These are phyloP conservation scores for Podila minutissima DNA, from an alignment of 192 early-diverging fungal genomes.

Conservation along the genomic window DNA sequence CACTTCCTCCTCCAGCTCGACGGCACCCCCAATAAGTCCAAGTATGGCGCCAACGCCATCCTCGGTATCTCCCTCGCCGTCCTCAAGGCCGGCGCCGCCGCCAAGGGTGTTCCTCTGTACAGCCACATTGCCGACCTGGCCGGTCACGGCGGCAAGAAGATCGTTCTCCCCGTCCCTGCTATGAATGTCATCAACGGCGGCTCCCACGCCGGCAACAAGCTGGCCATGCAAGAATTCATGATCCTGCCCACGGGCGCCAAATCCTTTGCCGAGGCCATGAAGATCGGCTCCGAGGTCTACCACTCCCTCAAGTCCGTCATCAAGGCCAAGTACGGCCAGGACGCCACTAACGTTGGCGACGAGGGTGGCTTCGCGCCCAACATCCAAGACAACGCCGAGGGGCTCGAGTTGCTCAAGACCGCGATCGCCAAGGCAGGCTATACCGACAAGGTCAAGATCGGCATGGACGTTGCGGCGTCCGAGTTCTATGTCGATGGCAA, in stretches of 20 bases:
- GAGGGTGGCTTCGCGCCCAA: slow-evolving; percentile 99
- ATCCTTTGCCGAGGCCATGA: slow-evolving; percentile 96
- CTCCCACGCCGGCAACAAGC: slow-evolving; percentile 99
- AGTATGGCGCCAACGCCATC: slow-evolving; percentile 98
- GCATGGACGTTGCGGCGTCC: slow-evolving; percentile 97
- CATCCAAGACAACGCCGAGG: slow-evolving; percentile 97
- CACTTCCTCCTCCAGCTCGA: slow-evolving; percentile 92
- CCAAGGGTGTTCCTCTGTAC: slow-evolving; percentile 95
- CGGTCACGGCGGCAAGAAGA: slow-evolving; percentile 76
- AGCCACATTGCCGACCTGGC: slow-evolving; percentile 93
- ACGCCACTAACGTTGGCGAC: slow-evolving; percentile 99
- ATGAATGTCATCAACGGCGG: slow-evolving; percentile 99
- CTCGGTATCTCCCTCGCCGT: slow-evolving; percentile 98
- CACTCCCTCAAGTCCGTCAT: slow-evolving; percentile 95
- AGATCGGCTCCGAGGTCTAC: slow-evolving; percentile 98
- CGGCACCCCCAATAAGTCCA: slow-evolving; percentile 95
- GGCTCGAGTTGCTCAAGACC: slow-evolving; percentile 87
- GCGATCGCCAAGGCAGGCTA: slow-evolving; percentile 96
- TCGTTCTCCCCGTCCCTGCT: slow-evolving; percentile 94
- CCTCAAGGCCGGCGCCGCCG: slow-evolving; percentile 93
- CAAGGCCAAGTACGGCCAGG: slow-evolving; percentile 99
- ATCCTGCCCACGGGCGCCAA: slow-evolving; percentile 95
- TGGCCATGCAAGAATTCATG: slow-evolving; percentile 99
- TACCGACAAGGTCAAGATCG: slow-evolving; percentile 96
- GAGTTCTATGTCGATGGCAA: slow-evolving; percentile 98